phyloP scores from a whole-genome alignment of 768 basidiomycete species.

The Mycena pura region DNA sequence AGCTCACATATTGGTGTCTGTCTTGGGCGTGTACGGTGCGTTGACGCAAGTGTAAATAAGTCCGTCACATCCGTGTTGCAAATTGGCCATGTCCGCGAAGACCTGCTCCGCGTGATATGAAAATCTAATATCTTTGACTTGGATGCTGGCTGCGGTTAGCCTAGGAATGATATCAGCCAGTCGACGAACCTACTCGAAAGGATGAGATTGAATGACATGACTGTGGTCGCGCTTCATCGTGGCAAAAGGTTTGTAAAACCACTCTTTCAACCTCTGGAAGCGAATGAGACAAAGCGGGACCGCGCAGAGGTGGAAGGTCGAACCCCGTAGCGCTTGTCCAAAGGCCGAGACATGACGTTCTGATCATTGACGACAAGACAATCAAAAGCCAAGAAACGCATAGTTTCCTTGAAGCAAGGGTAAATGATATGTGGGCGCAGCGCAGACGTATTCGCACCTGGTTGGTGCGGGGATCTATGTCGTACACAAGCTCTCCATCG shows the following conservation, averaged over 20 bases:
- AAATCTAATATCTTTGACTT: slow-evolving; percentile 84
- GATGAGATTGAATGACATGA: slow-evolving; percentile 63
- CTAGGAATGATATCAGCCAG: slow-evolving; percentile 13
- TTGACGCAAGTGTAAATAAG: slow-evolving; percentile 95
- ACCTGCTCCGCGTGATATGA: slow-evolving; percentile 91
- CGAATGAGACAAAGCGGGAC: not conserved
- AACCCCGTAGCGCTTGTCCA: slow-evolving; percentile 92
- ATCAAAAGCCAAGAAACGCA: slow-evolving; percentile 90
- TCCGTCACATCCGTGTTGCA: slow-evolving; percentile 94
- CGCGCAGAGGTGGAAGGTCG: slow-evolving; percentile 34
- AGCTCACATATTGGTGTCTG: slow-evolving; percentile 87
- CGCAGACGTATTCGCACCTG: slow-evolving; percentile 53
- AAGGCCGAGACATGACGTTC: slow-evolving; percentile 83
- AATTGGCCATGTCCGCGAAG: slow-evolving; percentile 80
- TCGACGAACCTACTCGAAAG: slow-evolving; percentile 76
- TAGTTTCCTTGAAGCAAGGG: slow-evolving; percentile 55
- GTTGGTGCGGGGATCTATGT: slow-evolving; percentile 79
- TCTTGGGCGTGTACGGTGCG: slow-evolving; percentile 82
- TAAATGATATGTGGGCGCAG: not conserved
- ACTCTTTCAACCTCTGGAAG: slow-evolving; percentile 76
- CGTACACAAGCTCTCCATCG: slow-evolving; percentile 94
- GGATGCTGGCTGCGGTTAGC: slow-evolving; percentile 60
- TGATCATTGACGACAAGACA: slow-evolving; percentile 86
- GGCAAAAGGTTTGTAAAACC: slow-evolving; percentile 83
- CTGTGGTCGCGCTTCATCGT: slow-evolving; percentile 75